Base-by-base conservation (phyloP, 805 yeast species). In the Aciculoconidium aculeatum region DNA sequence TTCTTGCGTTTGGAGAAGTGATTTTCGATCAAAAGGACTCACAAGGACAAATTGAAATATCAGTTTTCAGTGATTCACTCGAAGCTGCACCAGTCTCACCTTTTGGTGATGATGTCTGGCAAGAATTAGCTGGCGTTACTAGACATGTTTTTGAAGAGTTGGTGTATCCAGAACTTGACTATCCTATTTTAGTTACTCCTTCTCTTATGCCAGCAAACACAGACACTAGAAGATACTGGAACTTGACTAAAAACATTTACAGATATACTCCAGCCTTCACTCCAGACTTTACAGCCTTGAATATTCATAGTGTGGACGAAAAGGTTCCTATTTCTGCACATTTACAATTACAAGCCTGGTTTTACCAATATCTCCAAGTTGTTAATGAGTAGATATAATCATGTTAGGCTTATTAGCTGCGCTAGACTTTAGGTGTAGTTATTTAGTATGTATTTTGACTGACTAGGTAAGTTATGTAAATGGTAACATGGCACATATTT, bases 111-210 rank as follows among this genome's bases (percentile, higher is more conserved):
- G 32, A 30, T 3, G 34, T 42, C 7, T 48, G 50, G 52, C 18
- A 33, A 15, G 42, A 58, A 17, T 65, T 81, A 32, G 69, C 80
- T 0, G 90, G 90, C 8, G 66, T 79, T 11, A 59, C 77, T 20
- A 69, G 78, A 38, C 70, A 73, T 35, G 67, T 81, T 27, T 73
- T 72, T 45, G 84, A 79, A 49, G 78, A 77, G 21, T 47, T 67
- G 34, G 62, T 63, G 4, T 59, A 61, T 39, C 47, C 58, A 4
- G 50, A 53, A n/a, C 27, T 42, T 27, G 37, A 34, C n/a, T 45
- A 49, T 17, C 60, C 61, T 2, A 31, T 61, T 15, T 43, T 59
- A 10, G 41, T 52, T 15, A 52, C 77, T 0, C 78, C 81, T 11
- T 60, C 63, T 11, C 46, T 74, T 14, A 65, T 70, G 57, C 59